Evolutionary conservation across 2,329 filamentous ascomycete species (phyloP).

Genomic region (Amauroascus niger): DNA sequence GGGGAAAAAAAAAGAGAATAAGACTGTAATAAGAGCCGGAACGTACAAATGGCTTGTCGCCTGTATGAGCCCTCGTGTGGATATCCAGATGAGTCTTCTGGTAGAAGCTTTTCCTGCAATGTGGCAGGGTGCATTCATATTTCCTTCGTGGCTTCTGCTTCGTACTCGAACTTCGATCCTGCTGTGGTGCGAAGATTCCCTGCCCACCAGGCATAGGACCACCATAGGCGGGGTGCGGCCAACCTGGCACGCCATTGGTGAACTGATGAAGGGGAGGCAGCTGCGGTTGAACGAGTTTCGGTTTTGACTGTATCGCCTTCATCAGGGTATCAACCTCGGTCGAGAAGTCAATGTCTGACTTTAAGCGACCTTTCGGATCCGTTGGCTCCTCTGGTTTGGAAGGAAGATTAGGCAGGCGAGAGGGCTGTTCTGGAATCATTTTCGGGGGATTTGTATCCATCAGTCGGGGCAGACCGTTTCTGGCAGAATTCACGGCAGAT

Average conservation of each 20-base stretch:
- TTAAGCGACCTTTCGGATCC: slow-evolving; percentile 5
- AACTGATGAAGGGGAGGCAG: slow-evolving; percentile 28
- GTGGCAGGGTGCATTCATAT: slow-evolving; percentile 62
- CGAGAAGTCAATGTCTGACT: slow-evolving; percentile 51
- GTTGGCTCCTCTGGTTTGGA: slow-evolving; percentile 3
- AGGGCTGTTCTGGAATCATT: slow-evolving; percentile 14
- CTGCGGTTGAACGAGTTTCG: slow-evolving; percentile 25
- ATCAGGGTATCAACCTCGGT: slow-evolving; percentile 81
- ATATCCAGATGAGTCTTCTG: slow-evolving; percentile 93
- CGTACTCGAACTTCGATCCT: slow-evolving; percentile 29
- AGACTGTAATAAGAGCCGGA: neutral
- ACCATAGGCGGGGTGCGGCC: slow-evolving; percentile 16
- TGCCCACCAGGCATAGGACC: slow-evolving; percentile 7
- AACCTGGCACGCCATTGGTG: slow-evolving; percentile 17
- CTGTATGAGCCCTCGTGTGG: slow-evolving; percentile 78
- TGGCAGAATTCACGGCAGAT: slow-evolving; percentile 31
- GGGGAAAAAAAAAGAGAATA: too few species aligned
- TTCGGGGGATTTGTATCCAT: slow-evolving; percentile 16
- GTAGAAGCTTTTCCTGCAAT: slow-evolving; percentile 71
- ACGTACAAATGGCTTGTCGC: slow-evolving; percentile 79
- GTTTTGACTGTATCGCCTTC: slow-evolving; percentile 71
- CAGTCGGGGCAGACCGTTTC: slow-evolving; percentile 29
- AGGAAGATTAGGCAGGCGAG: slow-evolving; percentile 5
- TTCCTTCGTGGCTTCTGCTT: slow-evolving; percentile 45
- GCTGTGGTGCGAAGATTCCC: slow-evolving; percentile 21